These are phyloP conservation scores for Diaporthe ilicicola DNA, from an alignment of 2,329 filamentous ascomycete species.

Conservation along the genomic window DNA sequence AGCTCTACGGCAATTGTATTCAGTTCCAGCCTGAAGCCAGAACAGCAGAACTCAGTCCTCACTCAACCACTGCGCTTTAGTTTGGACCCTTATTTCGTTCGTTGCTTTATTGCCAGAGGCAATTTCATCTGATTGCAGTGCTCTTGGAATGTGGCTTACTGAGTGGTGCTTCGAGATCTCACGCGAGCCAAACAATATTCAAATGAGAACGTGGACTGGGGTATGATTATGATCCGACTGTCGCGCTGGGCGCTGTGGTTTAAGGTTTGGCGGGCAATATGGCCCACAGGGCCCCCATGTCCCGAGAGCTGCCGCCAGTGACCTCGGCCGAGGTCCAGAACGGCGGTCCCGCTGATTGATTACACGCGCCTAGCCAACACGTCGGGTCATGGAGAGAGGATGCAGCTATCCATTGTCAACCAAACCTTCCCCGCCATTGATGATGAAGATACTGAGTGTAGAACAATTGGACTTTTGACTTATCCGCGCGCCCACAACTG, in stretches of 20 bases:
- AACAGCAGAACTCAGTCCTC: background rate
- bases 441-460: constrained; percentile 10
- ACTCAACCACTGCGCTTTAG: background rate
- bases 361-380: constrained; percentile 29
- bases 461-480: background rate
- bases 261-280: constrained; percentile 11
- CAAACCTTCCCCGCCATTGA: constrained; percentile 9
- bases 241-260: background rate
- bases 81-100: background rate
- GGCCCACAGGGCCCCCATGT: background rate
- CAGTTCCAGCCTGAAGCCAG: background rate
- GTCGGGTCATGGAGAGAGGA: constrained; percentile 21
- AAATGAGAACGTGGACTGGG: background rate
- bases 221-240: background rate
- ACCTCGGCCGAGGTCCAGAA: constrained; percentile 26
- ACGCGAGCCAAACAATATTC: background rate
- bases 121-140: background rate
- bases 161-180: background rate
- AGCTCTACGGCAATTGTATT: too few species aligned
- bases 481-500: background rate
- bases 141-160: background rate
- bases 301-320: constrained; percentile 19
- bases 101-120: background rate
- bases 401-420: background rate
- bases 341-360: constrained; percentile 20